These are phyloP conservation scores for Polychaeton citri DNA, from an alignment of 2,329 filamentous ascomycete genomes.

Conservation along the genomic window DNA sequence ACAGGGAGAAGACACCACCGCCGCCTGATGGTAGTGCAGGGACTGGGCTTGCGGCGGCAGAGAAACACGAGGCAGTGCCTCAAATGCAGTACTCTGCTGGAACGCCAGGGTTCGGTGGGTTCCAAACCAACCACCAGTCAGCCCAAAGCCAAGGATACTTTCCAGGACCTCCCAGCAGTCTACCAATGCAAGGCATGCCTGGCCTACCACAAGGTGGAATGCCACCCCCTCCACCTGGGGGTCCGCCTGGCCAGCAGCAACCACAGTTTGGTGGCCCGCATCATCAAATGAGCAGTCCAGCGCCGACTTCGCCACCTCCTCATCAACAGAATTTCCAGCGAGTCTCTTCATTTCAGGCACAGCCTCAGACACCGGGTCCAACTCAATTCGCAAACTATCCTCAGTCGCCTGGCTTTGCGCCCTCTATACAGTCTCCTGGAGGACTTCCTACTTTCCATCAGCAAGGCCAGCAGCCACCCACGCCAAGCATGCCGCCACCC, in stretches of 20 bases:
- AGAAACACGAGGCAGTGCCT: conserved; percentile 22
- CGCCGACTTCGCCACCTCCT: conserved; percentile 12
- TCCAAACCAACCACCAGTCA: conserved; percentile 6
- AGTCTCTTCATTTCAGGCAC: conserved; percentile 9
- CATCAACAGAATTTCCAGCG: conserved; percentile 21
- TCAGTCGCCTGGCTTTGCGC: conserved; percentile 4
- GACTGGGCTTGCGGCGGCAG: conserved; percentile 28
- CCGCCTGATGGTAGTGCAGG: conserved; percentile 50
- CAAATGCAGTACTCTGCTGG: conserved; percentile 12
- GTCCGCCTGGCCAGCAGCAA: conserved; percentile 9
- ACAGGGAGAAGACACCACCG: conserved; percentile 69
- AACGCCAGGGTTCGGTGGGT: conserved; percentile 6
- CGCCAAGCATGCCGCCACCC: conserved; percentile 25
- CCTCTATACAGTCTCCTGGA: background rate
- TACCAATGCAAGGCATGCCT: conserved; percentile 4
- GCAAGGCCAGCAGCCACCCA: conserved; percentile 11
- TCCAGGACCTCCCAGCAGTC: conserved; percentile 24
- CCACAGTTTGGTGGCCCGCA: conserved; percentile 6
- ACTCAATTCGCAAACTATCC: conserved; percentile 27
- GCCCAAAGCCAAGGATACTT: conserved; percentile 24
- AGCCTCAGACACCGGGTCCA: conserved; percentile 6
- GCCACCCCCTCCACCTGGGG: conserved; percentile 6
- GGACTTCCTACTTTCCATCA: conserved; percentile 3
- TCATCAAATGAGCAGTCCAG: conserved; percentile 3
- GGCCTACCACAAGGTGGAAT: background rate